Base-by-base conservation (phyloP, 2,329 filamentous ascomycete genomes). In the Aureobasidium sp. region DNA sequence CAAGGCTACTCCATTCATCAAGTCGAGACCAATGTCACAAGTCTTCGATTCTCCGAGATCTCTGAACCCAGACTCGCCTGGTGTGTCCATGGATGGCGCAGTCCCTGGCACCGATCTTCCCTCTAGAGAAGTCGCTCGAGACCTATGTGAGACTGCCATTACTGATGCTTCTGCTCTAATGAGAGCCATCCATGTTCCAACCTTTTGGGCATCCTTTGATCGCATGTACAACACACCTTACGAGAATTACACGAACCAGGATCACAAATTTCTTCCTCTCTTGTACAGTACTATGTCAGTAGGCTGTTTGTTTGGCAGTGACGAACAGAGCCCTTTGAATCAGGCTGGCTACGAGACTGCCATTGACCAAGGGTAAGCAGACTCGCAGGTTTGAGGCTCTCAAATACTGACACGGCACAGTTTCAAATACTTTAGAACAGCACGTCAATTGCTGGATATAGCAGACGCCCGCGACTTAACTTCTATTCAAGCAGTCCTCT, bases 151-250 rank as follows among this genome's bases (percentile, higher is more conserved):
- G 61, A 82, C 81, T 69, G 82, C 84, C 29, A 74, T 88, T 29
- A 80, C 86, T 62, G 84, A 88, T 70, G 84, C 83, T 34, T 82
- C 84, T 66, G 79, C 82, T 27, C 74, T 88, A 59, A 79, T 88
- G 72, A 84, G 89, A 41, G 87, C 93, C 62, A 83, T 96, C 5
- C 91, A 97, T 70, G 80, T 89, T 55, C 92, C 92, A 0, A 85
- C 85, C 0, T 97, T 96, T 71, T 91, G 88, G 75, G 82, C 84
- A 63, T 86, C 84, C 68, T 82, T 96, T 65, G 87, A 96, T 67
- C 82, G 82, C 61, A 81, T 97, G 42, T 97, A 96, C 73, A 84
- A 88, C 66, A 85, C 80, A 26, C 79, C 88, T 1, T 66, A 72
- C 13, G 78, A 80, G 23, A 71, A 76, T 46, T 79, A 78, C 65